A percentile compares a stretch with the other conserved stretches of the same genome.
These are phyloP conservation scores for Colletotrichum horii DNA, from an alignment of 2,329 filamentous ascomycete species.

Conservation along the genomic window DNA sequence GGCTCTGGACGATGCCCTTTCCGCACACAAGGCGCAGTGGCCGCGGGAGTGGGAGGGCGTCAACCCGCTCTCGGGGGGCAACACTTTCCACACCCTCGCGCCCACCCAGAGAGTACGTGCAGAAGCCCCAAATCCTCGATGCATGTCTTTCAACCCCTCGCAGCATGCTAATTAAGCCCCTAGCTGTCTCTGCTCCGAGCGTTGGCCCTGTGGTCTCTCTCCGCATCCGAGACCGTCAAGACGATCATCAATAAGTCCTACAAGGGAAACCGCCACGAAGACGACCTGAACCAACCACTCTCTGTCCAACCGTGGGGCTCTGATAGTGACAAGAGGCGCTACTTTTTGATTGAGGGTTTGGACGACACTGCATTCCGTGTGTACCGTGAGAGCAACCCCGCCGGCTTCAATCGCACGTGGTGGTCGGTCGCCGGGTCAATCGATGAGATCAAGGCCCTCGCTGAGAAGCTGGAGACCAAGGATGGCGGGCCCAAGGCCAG, in stretches of 20 bases:
- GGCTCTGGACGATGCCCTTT: constrained; percentile 91
- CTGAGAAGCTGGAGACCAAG: constrained; percentile 74
- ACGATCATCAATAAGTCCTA: constrained; percentile 85
- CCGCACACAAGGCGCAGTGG: constrained; percentile 88
- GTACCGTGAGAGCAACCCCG: constrained; percentile 91
- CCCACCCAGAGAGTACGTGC: constrained; percentile 77
- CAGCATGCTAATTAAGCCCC: background rate
- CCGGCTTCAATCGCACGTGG: constrained; percentile 79
- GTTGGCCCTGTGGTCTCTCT: constrained; percentile 86
- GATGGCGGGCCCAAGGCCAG: constrained; percentile 85
- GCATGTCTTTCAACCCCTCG: background rate
- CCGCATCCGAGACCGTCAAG: constrained; percentile 84
- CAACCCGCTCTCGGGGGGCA: constrained; percentile 82
- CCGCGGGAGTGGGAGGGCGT: constrained; percentile 80
- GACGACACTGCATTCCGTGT: constrained; percentile 94
- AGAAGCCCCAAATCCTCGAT: background rate
- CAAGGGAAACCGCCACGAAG: constrained; percentile 84
- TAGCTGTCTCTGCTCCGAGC: constrained; percentile 85
- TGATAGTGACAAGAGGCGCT: constrained; percentile 89
- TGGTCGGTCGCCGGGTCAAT: constrained; percentile 92
- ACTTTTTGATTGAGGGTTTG: constrained; percentile 91
- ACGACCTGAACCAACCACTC: constrained; percentile 81
- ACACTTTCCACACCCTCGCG: constrained; percentile 82
- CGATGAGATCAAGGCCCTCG: constrained; percentile 79
- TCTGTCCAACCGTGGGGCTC: constrained; percentile 91